Base-by-base conservation (phyloP, 2,329 filamentous ascomycete genomes). In the Fusarium brevicatenulatum region DNA sequence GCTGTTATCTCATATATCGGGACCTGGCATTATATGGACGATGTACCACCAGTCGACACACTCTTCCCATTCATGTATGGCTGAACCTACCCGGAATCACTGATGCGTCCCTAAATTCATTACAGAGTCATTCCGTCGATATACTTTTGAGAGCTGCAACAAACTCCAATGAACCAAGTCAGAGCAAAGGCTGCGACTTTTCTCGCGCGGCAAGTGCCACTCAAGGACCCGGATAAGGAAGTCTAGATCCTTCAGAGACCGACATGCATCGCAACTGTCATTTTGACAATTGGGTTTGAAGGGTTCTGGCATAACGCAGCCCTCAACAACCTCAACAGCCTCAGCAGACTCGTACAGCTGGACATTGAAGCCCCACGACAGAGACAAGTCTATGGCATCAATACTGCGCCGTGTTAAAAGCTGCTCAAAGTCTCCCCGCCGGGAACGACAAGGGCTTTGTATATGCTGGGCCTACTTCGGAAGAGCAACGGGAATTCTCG, bases 381-480 rank as follows among this genome's bases (percentile, higher is more conserved):
- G n/a, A 34, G 16, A 19, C 4, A 13, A 2, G 8, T 23, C 5
- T 11, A 34, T 19, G 4, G 5, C 4, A 50, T 10, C 4, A 19
- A 23, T 23, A 2, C 4, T 19, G 12, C 7, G 9, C 6, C 16
- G 9, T 50, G 16, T 23, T 34, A 4, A 12, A 19, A 1, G 1
- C 18, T 2, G 5, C 18, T 9, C 16, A 9, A 23, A 10, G 18
- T 5, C 2, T 13, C 11, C 11, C 21, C 8, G 11, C 12, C 0
- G 2, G 28, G 10, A 32, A 18, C 46, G 21, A 23, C 6, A 12
- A 12, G 28, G 21, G 30, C 15, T 13, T 23, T 23, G 30, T 23
- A 13, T 30, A 32, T 44, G 18, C 25, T 13, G 25, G 12, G 30
- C 23, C 19, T 25, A 7, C 5, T 12, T 32, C 28, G 18, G 7